Base-by-base conservation (phyloP, 1,284 basidiomycete species). In the Papiliotrema flavescens region DNA sequence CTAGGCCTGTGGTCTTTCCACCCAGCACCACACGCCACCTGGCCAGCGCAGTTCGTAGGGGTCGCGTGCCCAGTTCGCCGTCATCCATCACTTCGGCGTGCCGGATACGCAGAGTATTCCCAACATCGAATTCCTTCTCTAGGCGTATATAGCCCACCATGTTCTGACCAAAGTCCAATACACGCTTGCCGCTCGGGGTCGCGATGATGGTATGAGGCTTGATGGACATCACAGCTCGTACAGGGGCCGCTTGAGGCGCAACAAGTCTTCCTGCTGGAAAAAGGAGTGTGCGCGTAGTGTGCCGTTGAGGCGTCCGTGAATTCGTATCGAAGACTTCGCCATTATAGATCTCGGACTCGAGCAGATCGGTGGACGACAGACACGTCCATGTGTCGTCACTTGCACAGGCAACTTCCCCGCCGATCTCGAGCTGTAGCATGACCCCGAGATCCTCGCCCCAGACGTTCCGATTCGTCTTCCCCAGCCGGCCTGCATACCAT, bases 131-230 rank as follows among this genome's bases (percentile, higher is more conserved):
- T 26, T 19, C 49, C 47, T 50, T 46, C 4, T 51, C 14, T 34
- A 66, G 44, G 24, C 51, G 49, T 41, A 70, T 49, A 66, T 67
- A 69, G 0, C 71, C 71, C 8, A 69, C 69, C 32, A 71, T 47
- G 48, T 73, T 73, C 50, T 70, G 68, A 20, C 71, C 71, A 55
- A 73, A 71, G 52, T 71, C 71, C 39, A 73, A 24, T 26, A 69
- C 56, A 2, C 20, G 66, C 55, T 71, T 69, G 17, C 66, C 66
- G 0, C 36, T 42, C 1, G 68, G 67, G 0, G 71, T 65, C 3
- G 46, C 66, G 58, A 70, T 61, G 42, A 69, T 32, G 23, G 64
- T 59, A 5, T 43, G 49, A 4, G 59, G 46, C 6, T 46, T 49
- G 43, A 69, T 13, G 14, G 43, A 26, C 40, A 65, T 39, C 1